A percentile compares a stretch with the other conserved stretches of the same genome.
Conservation (phyloP, 805 yeast genomes). For the Cyberlindnera mrakii region DNA sequence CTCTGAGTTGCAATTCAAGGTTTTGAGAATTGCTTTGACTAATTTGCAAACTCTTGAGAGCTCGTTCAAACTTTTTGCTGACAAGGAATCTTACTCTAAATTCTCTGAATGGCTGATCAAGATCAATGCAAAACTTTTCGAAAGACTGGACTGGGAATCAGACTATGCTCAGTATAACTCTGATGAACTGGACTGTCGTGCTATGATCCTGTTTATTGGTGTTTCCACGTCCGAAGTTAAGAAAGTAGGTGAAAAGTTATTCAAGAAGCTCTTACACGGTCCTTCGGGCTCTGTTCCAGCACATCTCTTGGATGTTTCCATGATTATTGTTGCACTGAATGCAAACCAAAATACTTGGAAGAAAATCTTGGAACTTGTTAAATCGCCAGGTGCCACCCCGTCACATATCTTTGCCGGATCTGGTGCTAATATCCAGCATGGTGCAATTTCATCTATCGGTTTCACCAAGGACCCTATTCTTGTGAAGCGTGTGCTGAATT, state of each 20-base stretch:
- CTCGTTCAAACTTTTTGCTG: slow-evolving; percentile 13
- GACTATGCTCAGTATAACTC: slow-evolving; percentile 31
- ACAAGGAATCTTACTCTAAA: slow-evolving; percentile 1
- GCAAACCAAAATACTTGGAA: slow-evolving; percentile 48
- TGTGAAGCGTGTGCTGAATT: slow-evolving; percentile 49
- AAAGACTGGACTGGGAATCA: slow-evolving; percentile 34
- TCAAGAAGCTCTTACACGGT: slow-evolving; percentile 47
- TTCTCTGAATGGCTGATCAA: slow-evolving; percentile 12
- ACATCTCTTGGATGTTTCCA: slow-evolving; percentile 39
- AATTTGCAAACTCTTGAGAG: slow-evolving; percentile 20
- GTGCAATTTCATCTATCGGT: slow-evolving; percentile 51
- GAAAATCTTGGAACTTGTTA: slow-evolving; percentile 47
- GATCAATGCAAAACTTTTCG: slow-evolving; percentile 17
- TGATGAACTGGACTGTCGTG: slow-evolving; percentile 39
- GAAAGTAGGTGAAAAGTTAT: slow-evolving; percentile 33
- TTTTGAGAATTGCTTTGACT: slow-evolving; percentile 24
- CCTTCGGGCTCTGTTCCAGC: slow-evolving; percentile 46
- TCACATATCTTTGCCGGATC: slow-evolving; percentile 24
- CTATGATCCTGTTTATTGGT: slow-evolving; percentile 37
- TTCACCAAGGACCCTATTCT: slow-evolving; percentile 40
- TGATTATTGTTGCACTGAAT: slow-evolving; percentile 35
- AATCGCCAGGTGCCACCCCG: slow-evolving; percentile 41
- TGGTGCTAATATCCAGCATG: slow-evolving; percentile 40
- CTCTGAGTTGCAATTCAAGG: slow-evolving; percentile 16
- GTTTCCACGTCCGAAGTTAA: slow-evolving; percentile 17